Evolutionary conservation across 2,329 filamentous ascomycete species (phyloP).

Genomic region (Nemania sp.): DNA sequence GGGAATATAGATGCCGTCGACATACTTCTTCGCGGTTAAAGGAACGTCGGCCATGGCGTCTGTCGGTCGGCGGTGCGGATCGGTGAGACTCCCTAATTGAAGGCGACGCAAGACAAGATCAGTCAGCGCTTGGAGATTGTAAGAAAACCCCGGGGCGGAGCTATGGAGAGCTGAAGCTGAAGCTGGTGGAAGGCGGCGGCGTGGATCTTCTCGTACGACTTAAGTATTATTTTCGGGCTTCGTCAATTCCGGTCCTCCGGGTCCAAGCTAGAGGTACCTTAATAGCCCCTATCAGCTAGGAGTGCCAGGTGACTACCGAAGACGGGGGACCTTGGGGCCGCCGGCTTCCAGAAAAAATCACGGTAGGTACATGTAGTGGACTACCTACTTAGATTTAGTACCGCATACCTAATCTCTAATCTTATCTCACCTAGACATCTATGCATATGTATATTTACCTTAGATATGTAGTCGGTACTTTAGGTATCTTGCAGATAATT

Average conservation of each 20-base stretch:
- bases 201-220: no score
- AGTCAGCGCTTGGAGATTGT: conserved; percentile 5
- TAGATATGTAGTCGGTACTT: no score
- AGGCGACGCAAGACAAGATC: conserved; percentile 1
- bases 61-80: neutral
- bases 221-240: conserved; percentile 6
- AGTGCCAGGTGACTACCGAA: neutral
- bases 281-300: conserved; percentile 1
- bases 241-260: conserved; percentile 15
- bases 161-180: no score
- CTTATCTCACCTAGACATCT: no score
- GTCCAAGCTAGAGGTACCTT: conserved; percentile 4
- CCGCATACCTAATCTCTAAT: no score
- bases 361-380: no score
- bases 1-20: conserved; percentile 84
- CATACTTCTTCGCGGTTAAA: conserved; percentile 63
- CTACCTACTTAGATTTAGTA: no score
- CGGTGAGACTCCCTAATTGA: neutral
- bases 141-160: conserved; percentile 7
- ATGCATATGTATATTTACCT: neutral
- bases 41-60: conserved; percentile 46
- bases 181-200: conserved; percentile 1
- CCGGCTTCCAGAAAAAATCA: no score
- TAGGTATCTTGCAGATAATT: no score
- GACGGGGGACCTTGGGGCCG: neutral